These are phyloP conservation scores for Phytophthora parvispora DNA, from an alignment of 352 stramenopile species.

Conservation along the genomic window DNA sequence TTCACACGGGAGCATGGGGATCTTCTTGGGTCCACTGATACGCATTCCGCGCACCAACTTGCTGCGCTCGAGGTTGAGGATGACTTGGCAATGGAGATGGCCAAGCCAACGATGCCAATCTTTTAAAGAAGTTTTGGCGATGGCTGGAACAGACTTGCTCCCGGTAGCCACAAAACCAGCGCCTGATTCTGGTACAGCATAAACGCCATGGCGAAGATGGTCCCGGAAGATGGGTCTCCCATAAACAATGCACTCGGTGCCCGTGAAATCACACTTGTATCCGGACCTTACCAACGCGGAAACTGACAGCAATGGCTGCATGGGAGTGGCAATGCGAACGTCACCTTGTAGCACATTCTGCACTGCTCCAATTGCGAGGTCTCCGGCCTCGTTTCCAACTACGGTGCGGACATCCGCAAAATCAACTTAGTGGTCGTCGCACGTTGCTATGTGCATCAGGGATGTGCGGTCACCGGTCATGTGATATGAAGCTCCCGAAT, in stretches of 20 bases:
- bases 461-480: constrained; percentile 1
- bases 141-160: background rate
- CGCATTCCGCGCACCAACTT: background rate
- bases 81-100: constrained; percentile 1
- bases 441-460: background rate
- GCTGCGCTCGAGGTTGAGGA: constrained; percentile 1
- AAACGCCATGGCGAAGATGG: background rate
- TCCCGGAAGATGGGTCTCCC: background rate
- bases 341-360: background rate
- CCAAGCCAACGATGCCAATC: constrained; percentile 3
- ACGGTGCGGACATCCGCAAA: background rate
- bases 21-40: background rate
- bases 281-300: background rate
- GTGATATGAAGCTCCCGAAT: constrained; percentile 5
- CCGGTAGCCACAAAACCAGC: background rate
- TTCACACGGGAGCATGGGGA: constrained; percentile 2
- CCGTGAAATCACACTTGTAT: constrained; percentile 5
- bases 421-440: background rate
- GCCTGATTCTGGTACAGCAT: background rate
- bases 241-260: background rate
- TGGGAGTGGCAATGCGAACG: background rate
- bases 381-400: background rate
- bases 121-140: constrained; percentile 1
- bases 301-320: background rate
- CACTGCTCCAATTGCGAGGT: background rate